Percentiles rank a stretch among this genome's conserved stretches.
Conservation (phyloP, 176 grass and related monocot species). For the Chloris gayana region DNA sequence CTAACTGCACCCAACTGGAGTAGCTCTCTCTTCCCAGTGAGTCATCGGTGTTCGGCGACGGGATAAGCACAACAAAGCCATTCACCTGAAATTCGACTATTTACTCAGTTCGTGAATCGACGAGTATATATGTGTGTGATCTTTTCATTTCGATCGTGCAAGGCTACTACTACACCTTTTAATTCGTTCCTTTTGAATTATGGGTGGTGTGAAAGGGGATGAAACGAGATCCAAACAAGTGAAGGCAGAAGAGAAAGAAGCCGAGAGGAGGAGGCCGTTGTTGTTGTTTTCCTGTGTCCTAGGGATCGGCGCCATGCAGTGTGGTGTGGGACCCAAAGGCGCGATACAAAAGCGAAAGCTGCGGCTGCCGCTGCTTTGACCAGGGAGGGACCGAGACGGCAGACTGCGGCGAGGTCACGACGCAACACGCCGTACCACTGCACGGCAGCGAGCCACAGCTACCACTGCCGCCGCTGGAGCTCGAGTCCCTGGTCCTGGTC, state of each 20-base stretch:
- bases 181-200: background rate
- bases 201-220: background rate
- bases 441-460: too few relatives aligned
- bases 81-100: background rate
- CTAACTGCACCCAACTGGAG: conserved; percentile 6
- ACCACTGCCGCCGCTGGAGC: too few relatives aligned
- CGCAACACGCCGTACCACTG: too few relatives aligned
- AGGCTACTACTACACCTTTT: background rate
- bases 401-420: background rate
- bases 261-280: conserved; percentile 3
- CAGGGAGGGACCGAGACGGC: background rate
- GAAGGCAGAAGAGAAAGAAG: conserved; percentile 22
- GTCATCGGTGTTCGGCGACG: too few relatives aligned
- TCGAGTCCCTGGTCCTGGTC: background rate
- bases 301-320: conserved; percentile 42
- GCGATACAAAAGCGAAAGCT: conserved; percentile 33
- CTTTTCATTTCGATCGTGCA: conserved; percentile 3
- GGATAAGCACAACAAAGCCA: background rate
- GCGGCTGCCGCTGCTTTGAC: conserved; percentile 46
- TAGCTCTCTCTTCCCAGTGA: too few relatives aligned
- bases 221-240: conserved; percentile 16
- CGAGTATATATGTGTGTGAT: too few relatives aligned
- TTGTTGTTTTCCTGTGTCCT: background rate
- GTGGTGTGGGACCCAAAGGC: conserved; percentile 14
- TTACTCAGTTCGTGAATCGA: too few relatives aligned